Evolutionary conservation across 352 stramenopile genomes (phyloP), one percentile per base, ranked within the genome.

Genomic region (Phytophthora podocarpi): DNA sequence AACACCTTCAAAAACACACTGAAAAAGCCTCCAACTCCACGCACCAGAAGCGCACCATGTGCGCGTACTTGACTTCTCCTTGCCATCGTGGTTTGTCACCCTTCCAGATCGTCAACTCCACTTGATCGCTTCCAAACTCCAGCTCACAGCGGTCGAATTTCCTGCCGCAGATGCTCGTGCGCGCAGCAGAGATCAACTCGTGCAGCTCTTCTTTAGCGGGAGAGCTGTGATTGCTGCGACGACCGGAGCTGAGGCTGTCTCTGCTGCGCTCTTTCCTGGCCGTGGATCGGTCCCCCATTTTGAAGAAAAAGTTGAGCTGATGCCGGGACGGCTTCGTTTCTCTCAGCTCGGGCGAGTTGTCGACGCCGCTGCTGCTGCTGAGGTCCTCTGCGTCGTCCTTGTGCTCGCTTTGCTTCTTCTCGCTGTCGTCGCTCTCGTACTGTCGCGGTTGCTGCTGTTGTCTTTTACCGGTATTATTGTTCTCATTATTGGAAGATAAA

Each of bases 41-140:
- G 42, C 36, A 82, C 76, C 74, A 76, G 40, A 83, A 78, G 24
- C 76, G 72, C 21, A 23, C 46, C 30, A 86, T 66, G 46, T 84
- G 74, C 4, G 40, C 46, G 53, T 82, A 83, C 50, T 68, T 59
- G 45, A 86, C 43, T 15, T 43, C 2, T 13, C 76, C 76, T 10
- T 63, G 36, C 76, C 76, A 86, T 10, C 16, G 35, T 3, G 41
- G 35, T 20, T 51, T 69, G 18, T 56, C 39, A 0, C 41, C 27
- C 2, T 68, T 63, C 71, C 68, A 86, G 8, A 86, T 54, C 20
- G 62, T 68, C 7, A 86, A 21, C 16, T 74, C 24, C 13, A 86
- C 58, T 18, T 49, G 55, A 23, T 70, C 46, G 6, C 39, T 34
- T 6, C 27, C 23, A 32, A 86, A 83, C 1, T 59, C 27, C 2